phyloP scores from a whole-genome alignment of 371 early-diverging fungal genomes.

The Mortierella sp. region DNA sequence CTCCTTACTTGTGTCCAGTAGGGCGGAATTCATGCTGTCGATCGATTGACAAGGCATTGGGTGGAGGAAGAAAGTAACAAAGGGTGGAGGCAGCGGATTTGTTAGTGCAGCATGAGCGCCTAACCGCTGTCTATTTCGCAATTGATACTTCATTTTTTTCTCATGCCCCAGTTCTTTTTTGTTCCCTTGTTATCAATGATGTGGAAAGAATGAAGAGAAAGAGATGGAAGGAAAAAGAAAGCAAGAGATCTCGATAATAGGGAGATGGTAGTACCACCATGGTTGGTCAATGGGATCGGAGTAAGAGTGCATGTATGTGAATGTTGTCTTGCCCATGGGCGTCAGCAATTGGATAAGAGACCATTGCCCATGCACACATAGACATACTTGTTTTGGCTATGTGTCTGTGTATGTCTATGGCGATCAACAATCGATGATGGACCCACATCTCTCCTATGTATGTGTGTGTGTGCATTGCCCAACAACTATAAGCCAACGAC shows the following conservation, averaged over 20 bases:
- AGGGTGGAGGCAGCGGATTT: not conserved
- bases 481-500: not conserved
- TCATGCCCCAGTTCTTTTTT: not conserved
- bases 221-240: not conserved
- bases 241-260: no score
- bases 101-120: not conserved
- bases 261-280: not conserved
- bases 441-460: not conserved
- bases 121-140: not conserved
- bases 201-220: not conserved
- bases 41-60: no score
- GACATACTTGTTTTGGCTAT: not conserved
- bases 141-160: not conserved
- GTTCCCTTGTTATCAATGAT: not conserved
- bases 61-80: not conserved
- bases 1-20: not conserved
- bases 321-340: not conserved
- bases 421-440: not conserved
- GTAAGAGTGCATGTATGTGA: not conserved
- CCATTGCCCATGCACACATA: no score
- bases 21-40: not conserved
- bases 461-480: not conserved
- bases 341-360: not conserved
- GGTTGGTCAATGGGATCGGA: not conserved
- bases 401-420: not conserved